Conservation (phyloP, 2,329 filamentous ascomycete genomes). For the Pyrenophora teres region DNA sequence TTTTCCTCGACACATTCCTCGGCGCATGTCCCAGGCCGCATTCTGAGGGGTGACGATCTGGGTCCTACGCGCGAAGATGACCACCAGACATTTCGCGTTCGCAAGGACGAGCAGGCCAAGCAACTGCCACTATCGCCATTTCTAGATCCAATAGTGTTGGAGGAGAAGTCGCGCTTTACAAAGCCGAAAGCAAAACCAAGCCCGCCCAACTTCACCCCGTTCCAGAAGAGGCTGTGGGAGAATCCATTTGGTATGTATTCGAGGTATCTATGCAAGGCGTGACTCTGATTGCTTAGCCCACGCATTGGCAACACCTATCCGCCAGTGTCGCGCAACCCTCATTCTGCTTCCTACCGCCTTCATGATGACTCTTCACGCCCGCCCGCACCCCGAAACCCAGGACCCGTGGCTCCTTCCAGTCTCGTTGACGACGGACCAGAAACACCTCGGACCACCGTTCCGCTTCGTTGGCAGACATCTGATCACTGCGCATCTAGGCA, state of each 20-base stretch:
- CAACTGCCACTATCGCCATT: slow-evolving; percentile 55
- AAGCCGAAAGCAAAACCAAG: slow-evolving; percentile 51
- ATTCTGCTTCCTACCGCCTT: slow-evolving; percentile 63
- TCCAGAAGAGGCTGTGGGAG: slow-evolving; percentile 63
- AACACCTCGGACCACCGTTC: slow-evolving; percentile 31
- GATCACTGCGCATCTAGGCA: slow-evolving; percentile 23
- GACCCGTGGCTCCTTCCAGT: slow-evolving; percentile 63
- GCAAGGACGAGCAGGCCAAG: slow-evolving; percentile 38
- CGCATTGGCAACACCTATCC: slow-evolving; percentile 64
- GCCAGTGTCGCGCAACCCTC: slow-evolving; percentile 59
- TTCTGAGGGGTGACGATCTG: slow-evolving; percentile 28
- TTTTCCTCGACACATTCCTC: slow-evolving; percentile 20
- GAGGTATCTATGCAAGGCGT: background rate
- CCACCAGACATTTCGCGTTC: slow-evolving; percentile 38
- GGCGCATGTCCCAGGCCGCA: slow-evolving; percentile 13
- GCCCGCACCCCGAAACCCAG: slow-evolving; percentile 59
- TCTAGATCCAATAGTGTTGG: slow-evolving; percentile 52
- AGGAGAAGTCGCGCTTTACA: slow-evolving; percentile 43
- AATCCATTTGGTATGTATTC: slow-evolving; percentile 66
- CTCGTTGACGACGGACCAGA: slow-evolving; percentile 29
- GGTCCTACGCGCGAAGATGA: slow-evolving; percentile 40
- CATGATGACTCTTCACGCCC: slow-evolving; percentile 64
- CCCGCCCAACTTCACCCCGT: slow-evolving; percentile 49
- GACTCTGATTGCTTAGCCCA: slow-evolving; percentile 54
- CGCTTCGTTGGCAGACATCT: slow-evolving; percentile 26